Percentiles rank a stretch among this genome's conserved stretches.
phyloP scores from a whole-genome alignment of 768 basidiomycete species.

The Agaricus subrufescens region DNA sequence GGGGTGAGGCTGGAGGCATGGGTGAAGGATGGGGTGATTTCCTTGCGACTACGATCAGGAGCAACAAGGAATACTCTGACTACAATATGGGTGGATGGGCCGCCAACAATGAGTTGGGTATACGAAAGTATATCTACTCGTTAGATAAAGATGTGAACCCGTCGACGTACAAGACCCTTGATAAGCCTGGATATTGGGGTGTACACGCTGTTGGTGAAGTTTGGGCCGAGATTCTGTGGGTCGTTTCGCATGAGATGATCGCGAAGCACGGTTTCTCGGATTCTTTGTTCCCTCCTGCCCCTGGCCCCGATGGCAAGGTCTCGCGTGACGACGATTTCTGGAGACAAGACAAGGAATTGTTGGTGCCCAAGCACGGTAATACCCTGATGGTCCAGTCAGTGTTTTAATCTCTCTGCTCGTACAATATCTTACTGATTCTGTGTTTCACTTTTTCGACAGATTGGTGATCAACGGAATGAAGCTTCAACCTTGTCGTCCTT shows the following conservation, averaged over 20 bases:
- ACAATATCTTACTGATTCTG: neutral
- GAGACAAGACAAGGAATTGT: constrained; percentile 46
- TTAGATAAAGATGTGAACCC: constrained; percentile 75
- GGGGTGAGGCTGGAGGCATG: constrained; percentile 97
- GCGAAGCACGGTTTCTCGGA: constrained; percentile 77
- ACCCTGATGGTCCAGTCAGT: constrained; percentile 69
- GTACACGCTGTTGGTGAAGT: constrained; percentile 93
- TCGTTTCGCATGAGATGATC: constrained; percentile 70
- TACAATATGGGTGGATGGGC: constrained; percentile 97
- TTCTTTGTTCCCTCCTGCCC: constrained; percentile 76
- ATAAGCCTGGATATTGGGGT: constrained; percentile 92
- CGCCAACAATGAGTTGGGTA: constrained; percentile 68
- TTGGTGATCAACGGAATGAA: constrained; percentile 93
- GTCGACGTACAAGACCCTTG: constrained; percentile 89
- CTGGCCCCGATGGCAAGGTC: constrained; percentile 56
- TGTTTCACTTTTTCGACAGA: constrained; percentile 25
- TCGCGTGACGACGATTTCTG: constrained; percentile 69
- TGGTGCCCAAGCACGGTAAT: constrained; percentile 91
- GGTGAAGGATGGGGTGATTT: constrained; percentile 98
- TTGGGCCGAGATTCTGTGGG: constrained; percentile 91
- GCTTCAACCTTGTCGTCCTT: constrained; percentile 86
- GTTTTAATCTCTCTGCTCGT: neutral
- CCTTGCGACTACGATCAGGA: constrained; percentile 83
- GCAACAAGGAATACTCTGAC: constrained; percentile 67
- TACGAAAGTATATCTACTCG: constrained; percentile 88